These are phyloP conservation scores for Fusarium xyrophilum DNA, from an alignment of 2,329 filamentous ascomycete genomes.

Conservation along the genomic window DNA sequence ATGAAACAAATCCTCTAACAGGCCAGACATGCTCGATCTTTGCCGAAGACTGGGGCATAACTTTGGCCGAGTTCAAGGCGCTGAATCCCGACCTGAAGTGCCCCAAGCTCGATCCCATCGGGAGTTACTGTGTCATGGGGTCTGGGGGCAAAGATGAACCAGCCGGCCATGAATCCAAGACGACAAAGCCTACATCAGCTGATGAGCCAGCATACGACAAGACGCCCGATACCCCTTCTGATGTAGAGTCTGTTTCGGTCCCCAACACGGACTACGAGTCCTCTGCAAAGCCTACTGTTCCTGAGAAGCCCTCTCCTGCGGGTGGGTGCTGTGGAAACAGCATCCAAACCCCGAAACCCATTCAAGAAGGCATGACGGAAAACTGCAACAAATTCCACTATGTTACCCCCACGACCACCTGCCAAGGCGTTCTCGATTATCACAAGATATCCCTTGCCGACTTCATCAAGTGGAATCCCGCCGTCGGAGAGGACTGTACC, in stretches of 20 bases:
- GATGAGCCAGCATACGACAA: too few species aligned
- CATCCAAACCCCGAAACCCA: background rate
- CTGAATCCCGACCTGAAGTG: background rate
- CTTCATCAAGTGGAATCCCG: slow-evolving; percentile 8
- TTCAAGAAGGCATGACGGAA: background rate
- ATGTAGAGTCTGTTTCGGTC: accelerated
- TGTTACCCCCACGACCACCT: background rate
- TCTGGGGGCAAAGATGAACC: background rate
- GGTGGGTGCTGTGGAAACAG: background rate
- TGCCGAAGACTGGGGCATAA: background rate
- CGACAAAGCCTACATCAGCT: background rate
- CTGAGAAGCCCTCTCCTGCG: background rate
- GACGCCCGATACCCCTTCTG: accelerated
- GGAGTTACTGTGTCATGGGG: background rate
- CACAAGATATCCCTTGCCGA: background rate
- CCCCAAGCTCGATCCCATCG: background rate
- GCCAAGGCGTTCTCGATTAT: background rate
- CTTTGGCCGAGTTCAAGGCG: background rate
- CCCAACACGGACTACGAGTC: background rate
- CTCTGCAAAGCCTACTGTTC: background rate
- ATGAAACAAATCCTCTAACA: background rate
- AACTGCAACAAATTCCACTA: slow-evolving; percentile 15
- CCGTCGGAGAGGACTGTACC: background rate
- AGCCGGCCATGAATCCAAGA: background rate
- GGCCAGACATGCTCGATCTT: background rate